Conservation (phyloP, 306 rosid genomes). For the Pterocarpus santalinus region DNA sequence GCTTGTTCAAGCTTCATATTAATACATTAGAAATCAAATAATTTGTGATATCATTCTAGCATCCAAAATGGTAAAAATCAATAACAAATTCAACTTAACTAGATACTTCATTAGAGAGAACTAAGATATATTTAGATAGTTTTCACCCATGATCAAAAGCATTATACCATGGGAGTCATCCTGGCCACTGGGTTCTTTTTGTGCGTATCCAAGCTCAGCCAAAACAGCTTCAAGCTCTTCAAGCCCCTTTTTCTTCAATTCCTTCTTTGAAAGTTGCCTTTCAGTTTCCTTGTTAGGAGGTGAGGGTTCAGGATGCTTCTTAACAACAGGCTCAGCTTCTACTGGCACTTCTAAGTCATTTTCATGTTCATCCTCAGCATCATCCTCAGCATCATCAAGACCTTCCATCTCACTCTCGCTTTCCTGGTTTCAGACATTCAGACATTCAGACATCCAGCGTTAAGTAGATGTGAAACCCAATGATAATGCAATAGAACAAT, state of each 20-base stretch:
- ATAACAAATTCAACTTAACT: conserved; percentile 8
- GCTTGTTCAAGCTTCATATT: neutral
- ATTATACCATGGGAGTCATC: conserved; percentile 72
- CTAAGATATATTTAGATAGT: neutral
- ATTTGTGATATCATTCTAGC: neutral
- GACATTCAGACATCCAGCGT: conserved; percentile 26
- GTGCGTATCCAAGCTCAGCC: conserved; percentile 82
- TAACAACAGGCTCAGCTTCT: conserved; percentile 64
- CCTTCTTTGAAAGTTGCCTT: conserved; percentile 89
- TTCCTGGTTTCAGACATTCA: conserved; percentile 59
- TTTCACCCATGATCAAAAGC: neutral
- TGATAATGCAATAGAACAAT: neutral
- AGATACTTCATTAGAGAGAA: conserved; percentile 8
- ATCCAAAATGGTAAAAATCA: neutral
- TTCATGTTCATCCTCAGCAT: conserved; percentile 85
- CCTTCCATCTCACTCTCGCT: conserved; percentile 89
- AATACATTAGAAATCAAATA: neutral
- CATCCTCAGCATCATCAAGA: conserved; percentile 93
- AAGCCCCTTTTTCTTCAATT: conserved; percentile 93
- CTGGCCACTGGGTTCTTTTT: conserved; percentile 69
- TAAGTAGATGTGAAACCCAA: conserved; percentile 1
- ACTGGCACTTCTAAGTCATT: conserved; percentile 65
- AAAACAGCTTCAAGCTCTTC: conserved; percentile 96
- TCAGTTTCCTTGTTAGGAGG: conserved; percentile 78
- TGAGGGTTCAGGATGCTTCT: conserved; percentile 64